Evolutionary conservation across 371 early-diverging fungal genomes (phyloP), one percentile per base, ranked within the genome.

Genomic region (Nematocida ausubeli): DNA sequence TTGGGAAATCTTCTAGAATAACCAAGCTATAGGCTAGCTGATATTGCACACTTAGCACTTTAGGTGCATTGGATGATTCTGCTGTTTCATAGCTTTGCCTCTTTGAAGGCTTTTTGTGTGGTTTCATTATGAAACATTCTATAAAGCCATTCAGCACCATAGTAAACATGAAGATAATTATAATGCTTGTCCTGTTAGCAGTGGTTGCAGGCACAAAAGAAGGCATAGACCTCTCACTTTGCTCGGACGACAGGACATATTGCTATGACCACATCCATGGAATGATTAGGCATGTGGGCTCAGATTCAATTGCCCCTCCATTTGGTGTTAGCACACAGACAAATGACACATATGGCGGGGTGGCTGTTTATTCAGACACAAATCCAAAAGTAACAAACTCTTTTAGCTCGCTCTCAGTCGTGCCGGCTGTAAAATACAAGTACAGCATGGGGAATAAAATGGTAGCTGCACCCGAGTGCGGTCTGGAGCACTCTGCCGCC

Each of bases 181-280:
- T 44, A 32, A 42, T 47, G 2, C 40, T 64, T 42, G 65, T 7
- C 14, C 42, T 19, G 6, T n/a, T 64, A 9, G 0, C 9, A 1
- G 34, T 34, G 16, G 44, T 32, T 44, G 16, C 49, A 1, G 65
- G 44, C 12, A 12, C 12, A 6, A 12, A 14, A 16, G 47, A 42
- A 19, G 78, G 40, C 6, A 66, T 66, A 50, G 42, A 66, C 37
- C 39, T 63, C 5, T 22, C 42, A 19, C 16, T 67, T 7, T 75
- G 78, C 39, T 75, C 78, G 24, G 24, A 34, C 24, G 78, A 75
- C 39, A 42, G 24, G 9, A 14, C 54, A n/a, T 75, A 75, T 63
- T 75, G 78, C 78, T 75, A 24, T 39, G 66, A 75, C 32, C 49
- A 66, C 0, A 3, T 40, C 4, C 47, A 71, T 42, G 26, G 40